Base-by-base conservation (phyloP, 176 grass and related monocot genomes). In the Lolium multiflorum region DNA sequence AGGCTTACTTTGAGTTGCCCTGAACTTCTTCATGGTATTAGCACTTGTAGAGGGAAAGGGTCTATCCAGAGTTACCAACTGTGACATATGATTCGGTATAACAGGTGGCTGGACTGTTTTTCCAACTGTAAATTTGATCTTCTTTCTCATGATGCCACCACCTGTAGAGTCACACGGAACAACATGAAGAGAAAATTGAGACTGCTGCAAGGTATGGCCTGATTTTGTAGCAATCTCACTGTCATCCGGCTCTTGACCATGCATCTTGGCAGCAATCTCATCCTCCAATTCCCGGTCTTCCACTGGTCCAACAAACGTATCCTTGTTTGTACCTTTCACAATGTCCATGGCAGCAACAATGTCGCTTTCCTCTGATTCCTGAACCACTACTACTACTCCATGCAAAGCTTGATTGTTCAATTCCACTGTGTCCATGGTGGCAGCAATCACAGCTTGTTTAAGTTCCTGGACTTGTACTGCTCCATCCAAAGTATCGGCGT, bases 11-110 rank as follows among this genome's bases (percentile, higher is more conserved):
- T 35, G 31, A 35, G 31, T 35, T 39, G 58, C 72, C 85, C 86
- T 89, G 31, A 76, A 37, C 55, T 38, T 85, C 47, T 67, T 78
- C 49, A 13, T 87, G 48, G 56, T 38, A 77, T 55, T 21, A 16
- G 0, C 37, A 14, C 58, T 80, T 74, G 11, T 39, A 56, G 54
- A 20, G 25, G 21, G 49, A 3, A 64, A 57, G 6, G 68, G 39
- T 20, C 62, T 78, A 46, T 46, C 11, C 12, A 20, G 59, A 58
- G 63, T 28, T 82, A 43, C 2, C 15, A 39, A 8, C 22, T 7
- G 13, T 87, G 71, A 74, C 44, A 82, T 76, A 12, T 71, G 15
- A 57, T 56, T 78, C 84, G 5, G 18, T 62, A 66, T 59, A 15
- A 31, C 9, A 61, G 20, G 88, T 83, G 28, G 43, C 9, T 15